These are phyloP conservation scores for Cercospora nicotianae DNA, from an alignment of 2,329 filamentous ascomycete genomes.

Conservation along the genomic window DNA sequence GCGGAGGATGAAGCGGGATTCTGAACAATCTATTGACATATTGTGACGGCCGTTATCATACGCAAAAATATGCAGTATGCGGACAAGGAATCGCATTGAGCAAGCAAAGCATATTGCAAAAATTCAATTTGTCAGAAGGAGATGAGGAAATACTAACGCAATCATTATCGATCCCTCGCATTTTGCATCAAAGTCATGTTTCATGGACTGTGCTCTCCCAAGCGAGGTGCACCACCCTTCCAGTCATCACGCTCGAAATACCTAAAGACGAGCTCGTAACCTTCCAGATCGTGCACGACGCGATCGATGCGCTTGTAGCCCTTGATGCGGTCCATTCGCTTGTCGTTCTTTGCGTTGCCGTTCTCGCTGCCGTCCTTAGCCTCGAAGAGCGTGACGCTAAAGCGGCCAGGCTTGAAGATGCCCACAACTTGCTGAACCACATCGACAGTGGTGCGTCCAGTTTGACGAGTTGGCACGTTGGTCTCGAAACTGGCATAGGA, in stretches of 20 bases:
- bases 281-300: constrained; percentile 95
- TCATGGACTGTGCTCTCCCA: constrained; percentile 53
- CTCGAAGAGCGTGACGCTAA: constrained; percentile 95
- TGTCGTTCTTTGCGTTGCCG: constrained; percentile 45
- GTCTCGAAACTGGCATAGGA: constrained; percentile 98
- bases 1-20: neutral
- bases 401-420: constrained; percentile 97
- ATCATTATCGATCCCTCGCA: neutral
- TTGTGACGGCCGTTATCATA: neutral
- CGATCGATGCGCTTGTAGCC: constrained; percentile 90
- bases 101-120: neutral
- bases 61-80: neutral
- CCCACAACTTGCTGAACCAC: constrained; percentile 90
- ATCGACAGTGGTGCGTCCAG: constrained; percentile 82
- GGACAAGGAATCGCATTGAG: neutral
- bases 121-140: neutral
- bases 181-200: neutral
- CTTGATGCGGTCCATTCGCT: constrained; percentile 71
- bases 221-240: constrained; percentile 62
- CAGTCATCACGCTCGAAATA: constrained; percentile 93
- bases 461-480: constrained; percentile 87
- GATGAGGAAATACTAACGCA: neutral
- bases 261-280: constrained; percentile 93
- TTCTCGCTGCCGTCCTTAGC: constrained; percentile 63
- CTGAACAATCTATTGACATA: neutral